A percentile compares a stretch with the other conserved stretches of the same genome.
Conservation (phyloP, 2,329 filamentous ascomycete genomes). For the Beauveria australis region DNA sequence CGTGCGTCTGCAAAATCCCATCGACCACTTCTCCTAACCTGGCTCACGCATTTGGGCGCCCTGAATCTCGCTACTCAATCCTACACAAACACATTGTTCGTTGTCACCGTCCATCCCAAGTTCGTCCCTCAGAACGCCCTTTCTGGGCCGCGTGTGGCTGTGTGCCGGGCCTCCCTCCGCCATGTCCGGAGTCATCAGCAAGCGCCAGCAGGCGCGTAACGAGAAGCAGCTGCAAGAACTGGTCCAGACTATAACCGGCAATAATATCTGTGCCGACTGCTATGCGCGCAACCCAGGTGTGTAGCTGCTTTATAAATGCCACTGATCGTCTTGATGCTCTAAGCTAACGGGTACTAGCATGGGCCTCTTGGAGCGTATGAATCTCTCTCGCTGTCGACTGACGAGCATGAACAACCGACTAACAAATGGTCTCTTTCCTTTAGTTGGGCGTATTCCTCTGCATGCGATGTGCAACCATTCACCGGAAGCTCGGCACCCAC, state of each 20-base stretch:
- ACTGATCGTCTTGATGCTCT: neutral
- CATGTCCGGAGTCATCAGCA: conserved; percentile 74
- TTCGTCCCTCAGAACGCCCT: neutral
- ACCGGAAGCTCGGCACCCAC: conserved; percentile 94
- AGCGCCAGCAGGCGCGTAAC: conserved; percentile 96
- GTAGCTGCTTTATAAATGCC: conserved; percentile 19
- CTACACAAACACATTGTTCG: neutral
- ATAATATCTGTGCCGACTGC: conserved; percentile 92
- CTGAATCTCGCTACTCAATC: neutral
- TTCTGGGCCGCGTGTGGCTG: neutral
- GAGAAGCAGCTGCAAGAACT: conserved; percentile 87
- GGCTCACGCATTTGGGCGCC: neutral
- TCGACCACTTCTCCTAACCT: neutral
- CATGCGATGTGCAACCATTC: conserved; percentile 92
- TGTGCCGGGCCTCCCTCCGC: neutral
- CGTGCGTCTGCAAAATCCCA: neutral
- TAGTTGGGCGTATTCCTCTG: conserved; percentile 93
- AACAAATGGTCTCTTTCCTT: conserved; percentile 5
- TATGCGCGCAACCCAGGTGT: conserved; percentile 82
- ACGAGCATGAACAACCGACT: conserved; percentile 9
- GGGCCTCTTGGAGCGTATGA: conserved; percentile 94
- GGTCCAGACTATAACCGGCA: conserved; percentile 73
- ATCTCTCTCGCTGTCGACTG: neutral
- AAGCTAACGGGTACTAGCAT: conserved; percentile 49
- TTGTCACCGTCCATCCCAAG: neutral